Base-by-base conservation (phyloP, 2,329 filamentous ascomycete species). In the Hansfordia pulvinata region DNA sequence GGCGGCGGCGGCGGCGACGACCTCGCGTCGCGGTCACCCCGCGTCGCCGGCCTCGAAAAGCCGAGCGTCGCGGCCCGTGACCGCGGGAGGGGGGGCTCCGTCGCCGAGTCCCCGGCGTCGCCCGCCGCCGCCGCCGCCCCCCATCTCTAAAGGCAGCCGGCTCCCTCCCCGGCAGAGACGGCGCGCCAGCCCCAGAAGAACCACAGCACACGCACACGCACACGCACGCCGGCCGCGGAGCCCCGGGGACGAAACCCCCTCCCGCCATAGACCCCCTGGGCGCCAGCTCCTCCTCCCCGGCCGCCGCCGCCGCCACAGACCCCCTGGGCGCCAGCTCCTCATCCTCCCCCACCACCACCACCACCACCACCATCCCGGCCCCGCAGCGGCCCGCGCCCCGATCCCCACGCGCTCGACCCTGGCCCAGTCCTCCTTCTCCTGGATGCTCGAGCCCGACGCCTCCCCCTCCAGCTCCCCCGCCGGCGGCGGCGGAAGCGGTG, bases 341-440 rank as follows among this genome's bases (percentile, higher is more conserved):
- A 42, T 35, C 20, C 35, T 37, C 14, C 19, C 19, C 8, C 19
- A 40, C 36, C 21, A 28, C 34, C 21, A 35, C 25, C 10, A 24
- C 35, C 6, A 25, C 37, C 11, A 35, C 34, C n/a, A 25, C 33
- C n/a, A 29, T 33, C 7, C 40, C 40, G 25, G 35, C 49, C 33
- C 28, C 41, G 43, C 24, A 50, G 34, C 36, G 50, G 8, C 46
- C 51, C 35, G 41, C 4, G 52, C 47, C 23, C 53, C 66, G 2
- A 62, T 72, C 10, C 70, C 69, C 1, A 70, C 70, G 12, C 64
- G 76, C 13, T 78, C 76, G 4, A 70, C 64, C 1, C 60, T 84
- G 18, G 76, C 76, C 2, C 76, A 81, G 37, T 83, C 79, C 6
- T 78, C 75, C 4, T 85, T 83, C 47, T 75, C 78, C 2, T 84